phyloP scores from a whole-genome alignment of 73 alveolate genomes.

The Symbiodinium pilosum region DNA sequence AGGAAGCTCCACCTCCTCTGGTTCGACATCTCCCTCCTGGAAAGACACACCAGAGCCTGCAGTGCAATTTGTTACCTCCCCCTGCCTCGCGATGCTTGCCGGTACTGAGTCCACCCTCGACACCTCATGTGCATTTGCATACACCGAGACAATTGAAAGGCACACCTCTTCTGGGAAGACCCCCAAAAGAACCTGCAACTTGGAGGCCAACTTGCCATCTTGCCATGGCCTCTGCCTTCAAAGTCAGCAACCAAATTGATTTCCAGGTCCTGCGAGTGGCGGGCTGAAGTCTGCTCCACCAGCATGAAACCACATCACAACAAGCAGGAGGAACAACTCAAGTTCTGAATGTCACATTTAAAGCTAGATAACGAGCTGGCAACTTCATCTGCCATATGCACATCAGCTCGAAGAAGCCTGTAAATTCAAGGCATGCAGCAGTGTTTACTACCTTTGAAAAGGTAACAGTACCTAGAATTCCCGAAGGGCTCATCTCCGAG shows the following conservation, averaged over 20 bases:
- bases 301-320: no score
- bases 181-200: slow-evolving; percentile 1
- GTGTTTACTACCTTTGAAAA: no score
- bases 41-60: not conserved
- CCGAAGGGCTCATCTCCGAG: no score
- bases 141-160: not conserved
- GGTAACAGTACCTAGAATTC: no score
- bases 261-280: slow-evolving; percentile 92
- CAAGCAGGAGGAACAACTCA: no score
- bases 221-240: slow-evolving; percentile 82
- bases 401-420: no score
- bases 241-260: slow-evolving; percentile 93
- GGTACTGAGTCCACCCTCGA: slow-evolving; percentile 91
- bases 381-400: no score
- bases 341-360: no score
- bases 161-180: not conserved
- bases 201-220: slow-evolving; percentile 47
- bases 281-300: no score
- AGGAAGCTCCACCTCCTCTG: slow-evolving; percentile 67
- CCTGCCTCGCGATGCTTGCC: slow-evolving; percentile 91
- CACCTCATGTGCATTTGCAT: not conserved
- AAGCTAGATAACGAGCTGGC: no score
- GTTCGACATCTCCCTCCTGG: slow-evolving; percentile 62
- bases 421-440: no score
- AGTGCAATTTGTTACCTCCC: not conserved